Evolutionary conservation across 1,139 yeast species (phyloP).

Genomic region (Hyphopichia burtonii): DNA sequence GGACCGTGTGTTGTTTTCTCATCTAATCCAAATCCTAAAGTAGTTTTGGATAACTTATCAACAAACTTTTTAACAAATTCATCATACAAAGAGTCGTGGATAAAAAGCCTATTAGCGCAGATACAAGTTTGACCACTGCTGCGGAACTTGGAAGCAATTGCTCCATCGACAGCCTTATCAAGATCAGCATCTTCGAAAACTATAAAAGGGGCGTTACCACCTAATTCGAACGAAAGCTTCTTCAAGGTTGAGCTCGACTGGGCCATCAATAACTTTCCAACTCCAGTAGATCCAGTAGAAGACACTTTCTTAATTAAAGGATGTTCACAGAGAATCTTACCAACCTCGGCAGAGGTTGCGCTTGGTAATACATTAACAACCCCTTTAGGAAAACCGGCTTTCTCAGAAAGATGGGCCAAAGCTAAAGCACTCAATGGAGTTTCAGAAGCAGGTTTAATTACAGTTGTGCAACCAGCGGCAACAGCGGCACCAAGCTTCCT

Average conservation of each 20-base stretch:
- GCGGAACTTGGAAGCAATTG: slow-evolving; percentile 59
- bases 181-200: slow-evolving; percentile 83
- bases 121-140: slow-evolving; percentile 90
- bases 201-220: slow-evolving; percentile 92
- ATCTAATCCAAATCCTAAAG: slow-evolving; percentile 74
- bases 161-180: slow-evolving; percentile 73
- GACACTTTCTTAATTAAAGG: slow-evolving; percentile 70
- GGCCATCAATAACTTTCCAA: slow-evolving; percentile 76
- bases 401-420: slow-evolving; percentile 63
- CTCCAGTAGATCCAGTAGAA: slow-evolving; percentile 87
- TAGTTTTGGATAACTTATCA: slow-evolving; percentile 51
- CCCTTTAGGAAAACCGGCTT: slow-evolving; percentile 90
- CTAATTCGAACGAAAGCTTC: slow-evolving; percentile 82
- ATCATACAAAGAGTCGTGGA: slow-evolving; percentile 71
- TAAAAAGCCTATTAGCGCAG: slow-evolving; percentile 79
- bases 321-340: slow-evolving; percentile 69
- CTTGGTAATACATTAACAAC: slow-evolving; percentile 70
- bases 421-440: slow-evolving; percentile 90
- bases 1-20: slow-evolving; percentile 77
- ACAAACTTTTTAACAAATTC: slow-evolving; percentile 44
- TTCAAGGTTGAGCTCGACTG: slow-evolving; percentile 78
- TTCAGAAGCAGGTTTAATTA: slow-evolving; percentile 85
- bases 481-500: slow-evolving; percentile 88
- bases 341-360: slow-evolving; percentile 58
- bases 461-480: slow-evolving; percentile 91